phyloP scores from a whole-genome alignment of 768 basidiomycete species.

The Nidularia sp. region DNA sequence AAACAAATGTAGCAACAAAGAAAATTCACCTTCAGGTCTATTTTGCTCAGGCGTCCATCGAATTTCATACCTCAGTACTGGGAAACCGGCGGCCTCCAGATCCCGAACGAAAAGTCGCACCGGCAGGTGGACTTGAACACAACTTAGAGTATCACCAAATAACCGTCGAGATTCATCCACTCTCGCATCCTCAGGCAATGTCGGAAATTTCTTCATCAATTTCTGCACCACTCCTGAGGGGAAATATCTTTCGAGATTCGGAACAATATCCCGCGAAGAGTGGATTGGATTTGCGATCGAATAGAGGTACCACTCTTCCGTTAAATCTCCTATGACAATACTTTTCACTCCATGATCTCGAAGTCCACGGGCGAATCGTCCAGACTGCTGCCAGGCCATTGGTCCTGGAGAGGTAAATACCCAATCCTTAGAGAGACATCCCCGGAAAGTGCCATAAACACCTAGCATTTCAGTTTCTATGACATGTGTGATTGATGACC shows the following conservation, averaged over 20 bases:
- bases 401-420: slow-evolving; percentile 47
- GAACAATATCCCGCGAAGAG: slow-evolving; percentile 43
- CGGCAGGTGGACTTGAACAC: slow-evolving; percentile 66
- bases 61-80: slow-evolving; percentile 65
- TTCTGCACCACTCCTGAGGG: slow-evolving; percentile 38
- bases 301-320: slow-evolving; percentile 78
- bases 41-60: slow-evolving; percentile 64
- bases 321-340: slow-evolving; percentile 64
- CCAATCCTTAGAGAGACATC: slow-evolving; percentile 58
- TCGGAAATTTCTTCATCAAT: slow-evolving; percentile 41
- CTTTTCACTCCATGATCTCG: slow-evolving; percentile 53
- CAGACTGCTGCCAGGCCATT: slow-evolving; percentile 66
- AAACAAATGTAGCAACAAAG: neutral
- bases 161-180: slow-evolving; percentile 37
- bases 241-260: slow-evolving; percentile 62
- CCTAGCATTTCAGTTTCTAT: slow-evolving; percentile 60
- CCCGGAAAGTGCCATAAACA: slow-evolving; percentile 64
- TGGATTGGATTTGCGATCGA: slow-evolving; percentile 62
- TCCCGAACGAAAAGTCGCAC: slow-evolving; percentile 61
- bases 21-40: slow-evolving; percentile 42
- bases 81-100: slow-evolving; percentile 50
- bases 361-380: slow-evolving; percentile 52
- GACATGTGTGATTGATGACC: slow-evolving; percentile 44
- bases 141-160: slow-evolving; percentile 59
- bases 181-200: slow-evolving; percentile 32